Base-by-base conservation (phyloP, 2,329 filamentous ascomycete genomes). In the Arthrobotrys sinensis region DNA sequence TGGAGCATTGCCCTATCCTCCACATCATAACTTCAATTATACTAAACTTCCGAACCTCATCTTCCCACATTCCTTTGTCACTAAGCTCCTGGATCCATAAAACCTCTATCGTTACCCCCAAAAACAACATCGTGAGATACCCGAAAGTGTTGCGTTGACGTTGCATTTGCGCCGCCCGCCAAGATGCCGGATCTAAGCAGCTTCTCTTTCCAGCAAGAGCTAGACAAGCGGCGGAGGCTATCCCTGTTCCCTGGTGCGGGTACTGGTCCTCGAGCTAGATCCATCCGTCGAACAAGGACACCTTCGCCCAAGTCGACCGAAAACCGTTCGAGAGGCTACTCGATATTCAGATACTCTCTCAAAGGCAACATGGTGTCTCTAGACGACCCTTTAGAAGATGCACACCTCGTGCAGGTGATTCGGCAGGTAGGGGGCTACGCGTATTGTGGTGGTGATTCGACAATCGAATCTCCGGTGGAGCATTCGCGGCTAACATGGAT, bases 311-410 rank as follows among this genome's bases (percentile, higher is more conserved):
- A 72, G 67, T 78, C 75, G 16, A 53, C 12, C 82, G 82, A 66
- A 82, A 82, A 52, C 85, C 85, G 24, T 88, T 87, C n/a, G 85
- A 86, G 10, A 90, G 82, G 70, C 86, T 84, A 45, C 90, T 82
- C 81, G 90, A 88, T 16, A 88, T 89, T 83, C 90, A 89, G 79
- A 40, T 80, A 82, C 66, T 80, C 82, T 64, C 68, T 79, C 24
- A 81, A 81, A 62, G 80, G 80, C 76, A 79, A 50, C 63, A 78
- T 80, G 77, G 80, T 71, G 3, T 70, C 69, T 62, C 53, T 77
- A 12, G 21, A 46, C 50, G 60, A 76, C 60, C 62, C 52, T 14
- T 36, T 72, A 28, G 71, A 73, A 21, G 69, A 75, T 71, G 69
- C 69, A 12, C 76, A 73, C 34, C 57, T 73, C 40, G 52, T 60